These are phyloP conservation scores for Diaporthe ilicicola DNA, from an alignment of 2,329 filamentous ascomycete species.

Conservation along the genomic window DNA sequence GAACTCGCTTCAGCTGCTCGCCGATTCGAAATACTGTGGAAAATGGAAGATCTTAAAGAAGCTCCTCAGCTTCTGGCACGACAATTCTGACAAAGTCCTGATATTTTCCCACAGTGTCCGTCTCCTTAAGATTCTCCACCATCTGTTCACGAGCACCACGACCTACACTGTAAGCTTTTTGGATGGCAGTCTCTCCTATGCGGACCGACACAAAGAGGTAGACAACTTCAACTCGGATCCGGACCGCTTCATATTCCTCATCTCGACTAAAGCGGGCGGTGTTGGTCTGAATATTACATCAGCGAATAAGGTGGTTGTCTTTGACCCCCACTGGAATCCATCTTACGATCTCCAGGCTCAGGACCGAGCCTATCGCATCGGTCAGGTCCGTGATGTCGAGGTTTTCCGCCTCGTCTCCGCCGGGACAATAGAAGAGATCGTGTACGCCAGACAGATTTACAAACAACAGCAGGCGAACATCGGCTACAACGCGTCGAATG, in stretches of 20 bases:
- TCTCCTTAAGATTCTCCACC: constrained; percentile 82
- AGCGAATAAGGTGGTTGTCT: constrained; percentile 96
- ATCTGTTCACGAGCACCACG: constrained; percentile 83
- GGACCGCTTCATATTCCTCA: constrained; percentile 91
- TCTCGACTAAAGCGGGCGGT: constrained; percentile 92
- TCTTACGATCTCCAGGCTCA: constrained; percentile 94
- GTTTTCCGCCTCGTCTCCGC: constrained; percentile 91
- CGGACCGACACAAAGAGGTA: constrained; percentile 82
- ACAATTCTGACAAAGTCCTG: constrained; percentile 90
- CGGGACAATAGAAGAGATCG: constrained; percentile 95
- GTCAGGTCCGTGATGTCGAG: constrained; percentile 91
- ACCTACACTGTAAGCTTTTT: constrained; percentile 92
- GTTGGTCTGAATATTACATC: constrained; percentile 96
- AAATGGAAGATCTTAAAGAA: constrained; percentile 95
- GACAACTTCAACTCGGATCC: constrained; percentile 92
- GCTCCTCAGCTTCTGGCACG: constrained; percentile 88
- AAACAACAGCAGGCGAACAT: constrained; percentile 99
- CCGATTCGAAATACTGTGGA: constrained; percentile 91
- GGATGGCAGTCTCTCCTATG: constrained; percentile 83
- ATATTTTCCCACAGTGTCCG: constrained; percentile 94
- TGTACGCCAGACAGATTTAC: constrained; percentile 97
- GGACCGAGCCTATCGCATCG: constrained; percentile 94
- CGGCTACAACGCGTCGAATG: constrained; percentile 89
- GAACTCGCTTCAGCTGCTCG: constrained; percentile 81
- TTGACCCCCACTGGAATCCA: constrained; percentile 98